A percentile compares a stretch with the other conserved stretches of the same genome.
Evolutionary conservation across 148 eudicot species (phyloP).

Genomic region (Dysphania ambrosioides): DNA sequence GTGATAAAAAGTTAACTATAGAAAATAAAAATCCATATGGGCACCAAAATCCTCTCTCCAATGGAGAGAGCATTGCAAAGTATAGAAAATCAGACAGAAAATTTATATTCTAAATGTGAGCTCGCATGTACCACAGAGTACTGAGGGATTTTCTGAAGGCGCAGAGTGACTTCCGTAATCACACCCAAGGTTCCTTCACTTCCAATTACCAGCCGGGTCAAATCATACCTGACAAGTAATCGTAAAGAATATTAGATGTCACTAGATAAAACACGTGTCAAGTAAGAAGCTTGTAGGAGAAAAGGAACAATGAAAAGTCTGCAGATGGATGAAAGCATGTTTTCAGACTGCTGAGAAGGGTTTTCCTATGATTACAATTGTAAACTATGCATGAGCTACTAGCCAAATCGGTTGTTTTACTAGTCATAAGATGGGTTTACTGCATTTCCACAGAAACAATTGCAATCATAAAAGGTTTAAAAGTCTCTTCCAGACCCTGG

Average conservation of each 20-base stretch:
- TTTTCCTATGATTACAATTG: background rate
- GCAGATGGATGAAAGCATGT: background rate
- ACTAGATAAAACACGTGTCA: background rate
- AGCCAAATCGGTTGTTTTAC: background rate
- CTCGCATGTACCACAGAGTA: slow-evolving; percentile 61
- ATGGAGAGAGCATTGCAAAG: background rate
- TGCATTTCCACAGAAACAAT: background rate
- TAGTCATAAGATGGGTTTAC: background rate
- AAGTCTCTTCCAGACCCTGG: too few relatives aligned
- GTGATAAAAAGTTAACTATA: background rate
- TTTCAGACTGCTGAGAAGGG: too few relatives aligned
- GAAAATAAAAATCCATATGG: background rate
- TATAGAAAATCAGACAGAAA: background rate
- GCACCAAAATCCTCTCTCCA: background rate
- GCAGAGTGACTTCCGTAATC: slow-evolving; percentile 91
- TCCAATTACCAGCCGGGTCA: slow-evolving; percentile 90
- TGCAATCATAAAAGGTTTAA: too few relatives aligned
- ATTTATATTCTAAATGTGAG: slow-evolving; percentile 3
- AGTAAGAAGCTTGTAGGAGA: background rate
- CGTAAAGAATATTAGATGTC: slow-evolving; percentile 12
- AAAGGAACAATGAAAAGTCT: background rate
- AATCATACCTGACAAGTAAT: slow-evolving; percentile 61
- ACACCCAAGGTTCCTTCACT: slow-evolving; percentile 99
- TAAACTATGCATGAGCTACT: background rate
- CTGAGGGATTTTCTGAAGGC: slow-evolving; percentile 89